Conservation (phyloP, 1,284 basidiomycete genomes). For the Cryptococcus sp. region DNA sequence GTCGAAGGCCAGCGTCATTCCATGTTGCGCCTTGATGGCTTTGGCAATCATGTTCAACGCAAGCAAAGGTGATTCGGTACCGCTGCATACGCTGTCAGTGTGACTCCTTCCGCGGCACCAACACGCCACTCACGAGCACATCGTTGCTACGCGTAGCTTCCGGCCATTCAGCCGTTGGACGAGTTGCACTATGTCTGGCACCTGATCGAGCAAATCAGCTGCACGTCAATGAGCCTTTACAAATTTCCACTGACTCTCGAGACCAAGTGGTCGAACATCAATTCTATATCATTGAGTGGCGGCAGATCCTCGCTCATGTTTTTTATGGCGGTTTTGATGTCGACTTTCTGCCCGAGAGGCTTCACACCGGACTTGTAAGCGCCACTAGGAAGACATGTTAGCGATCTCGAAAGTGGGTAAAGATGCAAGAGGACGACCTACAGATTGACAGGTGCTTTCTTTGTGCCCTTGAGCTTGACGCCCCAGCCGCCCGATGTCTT, state of each 20-base stretch:
- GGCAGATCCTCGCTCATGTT: constrained; percentile 58
- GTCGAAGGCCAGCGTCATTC: constrained; percentile 69
- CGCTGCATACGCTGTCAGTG: constrained; percentile 59
- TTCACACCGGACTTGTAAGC: constrained; percentile 33
- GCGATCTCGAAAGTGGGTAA: not conserved
- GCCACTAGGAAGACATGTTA: constrained; percentile 14
- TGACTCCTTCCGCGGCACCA: not conserved
- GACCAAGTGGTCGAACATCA: constrained; percentile 79
- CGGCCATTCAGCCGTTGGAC: constrained; percentile 73
- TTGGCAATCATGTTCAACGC: constrained; percentile 80
- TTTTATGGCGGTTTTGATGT: constrained; percentile 31
- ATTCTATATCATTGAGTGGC: constrained; percentile 77
- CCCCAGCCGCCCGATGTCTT: constrained; percentile 37
- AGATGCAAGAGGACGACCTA: constrained; percentile 13
- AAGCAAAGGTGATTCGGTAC: constrained; percentile 90
- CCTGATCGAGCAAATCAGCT: constrained; percentile 9
- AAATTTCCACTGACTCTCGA: constrained; percentile 27
- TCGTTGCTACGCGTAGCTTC: constrained; percentile 88
- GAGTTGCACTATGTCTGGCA: constrained; percentile 55
- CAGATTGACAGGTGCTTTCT: constrained; percentile 37
- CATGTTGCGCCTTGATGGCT: constrained; percentile 70
- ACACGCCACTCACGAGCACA: constrained; percentile 64
- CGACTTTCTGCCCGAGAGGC: constrained; percentile 27
- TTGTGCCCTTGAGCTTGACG: constrained; percentile 26
- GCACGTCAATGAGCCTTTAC: too few species aligned